Percentiles rank a stretch among this genome's conserved stretches.
Conservation (phyloP, 106 monocot genomes). For the Dioscorea alata region DNA sequence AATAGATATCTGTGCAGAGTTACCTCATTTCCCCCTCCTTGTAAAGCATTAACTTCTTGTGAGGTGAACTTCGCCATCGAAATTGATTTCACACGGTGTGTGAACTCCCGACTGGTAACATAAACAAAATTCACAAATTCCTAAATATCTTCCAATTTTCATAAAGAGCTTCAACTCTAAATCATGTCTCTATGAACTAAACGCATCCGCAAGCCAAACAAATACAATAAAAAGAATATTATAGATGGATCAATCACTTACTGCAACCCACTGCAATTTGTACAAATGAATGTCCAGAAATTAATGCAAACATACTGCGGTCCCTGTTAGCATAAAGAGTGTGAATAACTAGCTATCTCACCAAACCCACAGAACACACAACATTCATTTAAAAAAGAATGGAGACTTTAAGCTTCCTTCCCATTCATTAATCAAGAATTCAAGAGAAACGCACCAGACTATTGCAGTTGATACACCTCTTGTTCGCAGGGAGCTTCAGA, state of each 20-base stretch:
- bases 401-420: neutral
- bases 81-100: conserved; percentile 94
- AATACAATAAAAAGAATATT: neutral
- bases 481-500: conserved; percentile 70
- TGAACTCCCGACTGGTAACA: conserved; percentile 77
- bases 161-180: neutral
- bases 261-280: conserved; percentile 80
- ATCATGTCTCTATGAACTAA: neutral
- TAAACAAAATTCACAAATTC: neutral
- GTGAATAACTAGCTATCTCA: neutral
- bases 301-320: conserved; percentile 87
- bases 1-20: neutral
- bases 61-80: conserved; percentile 94
- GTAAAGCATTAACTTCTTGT: conserved; percentile 83
- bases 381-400: neutral
- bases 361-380: neutral
- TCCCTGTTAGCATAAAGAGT: conserved; percentile 32
- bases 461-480: conserved; percentile 90
- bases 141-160: neutral
- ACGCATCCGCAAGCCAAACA: neutral
- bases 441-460: conserved; percentile 42
- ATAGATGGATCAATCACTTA: conserved; percentile 32
- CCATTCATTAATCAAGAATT: neutral
- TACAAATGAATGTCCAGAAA: conserved; percentile 80
- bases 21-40: conserved; percentile 98